Evolutionary conservation across 306 rosid species (phyloP).

Genomic region (Pueraria montana): DNA sequence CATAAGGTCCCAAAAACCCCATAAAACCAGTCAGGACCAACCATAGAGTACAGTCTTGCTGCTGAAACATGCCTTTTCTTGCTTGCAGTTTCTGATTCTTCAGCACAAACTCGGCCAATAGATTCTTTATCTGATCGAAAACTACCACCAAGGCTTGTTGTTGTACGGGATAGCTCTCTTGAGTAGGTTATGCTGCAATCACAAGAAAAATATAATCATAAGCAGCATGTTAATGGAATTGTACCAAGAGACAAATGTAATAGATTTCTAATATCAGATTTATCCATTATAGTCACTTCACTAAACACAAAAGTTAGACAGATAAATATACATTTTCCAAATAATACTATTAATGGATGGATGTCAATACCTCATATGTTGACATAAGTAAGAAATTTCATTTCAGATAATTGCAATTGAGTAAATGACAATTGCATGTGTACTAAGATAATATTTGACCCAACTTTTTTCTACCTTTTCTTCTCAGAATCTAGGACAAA

Average conservation of each 20-base stretch:
- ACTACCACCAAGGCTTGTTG: conserved; percentile 82
- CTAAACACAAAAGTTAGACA: background rate
- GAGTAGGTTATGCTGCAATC: conserved; percentile 71
- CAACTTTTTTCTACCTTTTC: background rate
- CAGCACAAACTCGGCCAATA: conserved; percentile 62
- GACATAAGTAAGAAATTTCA: background rate
- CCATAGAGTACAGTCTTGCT: conserved; percentile 81
- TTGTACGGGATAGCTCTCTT: conserved; percentile 73
- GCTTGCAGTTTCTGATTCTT: conserved; percentile 59
- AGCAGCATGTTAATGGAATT: conserved; percentile 10
- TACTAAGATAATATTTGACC: background rate
- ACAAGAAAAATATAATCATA: conserved; percentile 17
- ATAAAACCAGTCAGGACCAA: conserved; percentile 86
- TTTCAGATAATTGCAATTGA: conserved; percentile 7
- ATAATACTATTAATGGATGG: background rate
- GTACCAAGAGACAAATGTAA: conserved; percentile 8
- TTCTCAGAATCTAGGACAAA: background rate
- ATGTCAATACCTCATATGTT: conserved; percentile 12
- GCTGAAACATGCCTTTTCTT: conserved; percentile 66
- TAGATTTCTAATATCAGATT: conserved; percentile 19
- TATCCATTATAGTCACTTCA: conserved; percentile 7
- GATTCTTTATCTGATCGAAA: conserved; percentile 95
- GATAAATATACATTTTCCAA: background rate
- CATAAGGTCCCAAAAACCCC: conserved; percentile 80
- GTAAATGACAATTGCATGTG: background rate